Base-by-base conservation (phyloP, 495 filamentous ascomycete species). In the Lepidopterella palustris region DNA sequence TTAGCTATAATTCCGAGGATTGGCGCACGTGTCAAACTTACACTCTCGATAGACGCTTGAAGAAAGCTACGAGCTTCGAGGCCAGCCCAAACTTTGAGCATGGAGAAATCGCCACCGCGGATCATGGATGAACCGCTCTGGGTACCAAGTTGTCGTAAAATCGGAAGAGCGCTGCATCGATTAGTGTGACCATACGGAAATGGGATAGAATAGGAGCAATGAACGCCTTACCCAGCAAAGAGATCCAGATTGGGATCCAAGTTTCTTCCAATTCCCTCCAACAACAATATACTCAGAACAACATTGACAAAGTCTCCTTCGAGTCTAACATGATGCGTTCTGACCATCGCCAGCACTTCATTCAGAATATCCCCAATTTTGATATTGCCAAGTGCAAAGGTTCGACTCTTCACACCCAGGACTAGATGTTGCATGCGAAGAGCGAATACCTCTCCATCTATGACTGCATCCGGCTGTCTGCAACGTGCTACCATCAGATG, bases 251-350 rank as follows among this genome's bases (percentile, higher is more conserved):
- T 76, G 0, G 93, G 93, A 70, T 99, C 84, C 29, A 99, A 77
- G 60, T 76, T 87, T 45, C 95, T 80, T 0, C 95, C 95, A 60
- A 99, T 97, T 0, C 95, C 95, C 69, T 99, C 95, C 1, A 99
- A 78, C 1, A 99, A 78, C 35, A 99, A 77, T 50, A 97, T 96
- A 29, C 87, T 92, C 55, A 99, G 88, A 18, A 99, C 92, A 2
- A 99, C 93, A 68, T 99, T 99, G 55, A 97, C 92, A 72, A 97
- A 99, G 69, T 99, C 95, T 1, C 95, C 95, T 68, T 97, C 95
- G 29, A 99, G 81, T 8, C 95, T 81, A 1, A 99, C 95, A 68
- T 99, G 95, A 69, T 99, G 92, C 15, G 77, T 76, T 27, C 95
- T 84, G 45, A 99, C 95, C 92, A 99, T 97, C 40, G 77, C 77